Evolutionary conservation across 176 grass and related monocot species (phyloP).

Genomic region (Carex pumila): DNA sequence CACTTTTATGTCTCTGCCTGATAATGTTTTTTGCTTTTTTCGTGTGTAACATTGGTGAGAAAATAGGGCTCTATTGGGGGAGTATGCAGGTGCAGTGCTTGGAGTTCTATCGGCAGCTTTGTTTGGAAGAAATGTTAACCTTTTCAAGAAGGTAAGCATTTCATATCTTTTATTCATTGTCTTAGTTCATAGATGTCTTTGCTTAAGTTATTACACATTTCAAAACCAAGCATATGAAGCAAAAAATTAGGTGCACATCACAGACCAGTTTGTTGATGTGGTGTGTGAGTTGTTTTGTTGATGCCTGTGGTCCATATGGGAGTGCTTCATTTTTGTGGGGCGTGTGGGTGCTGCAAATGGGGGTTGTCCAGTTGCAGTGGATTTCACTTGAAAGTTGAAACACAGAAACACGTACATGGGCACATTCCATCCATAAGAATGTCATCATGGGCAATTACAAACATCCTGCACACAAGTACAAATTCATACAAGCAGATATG

Average conservation of each 20-base stretch:
- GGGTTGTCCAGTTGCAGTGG: neutral
- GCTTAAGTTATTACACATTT: neutral
- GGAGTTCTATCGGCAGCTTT: slow-evolving; percentile 93
- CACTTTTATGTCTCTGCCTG: neutral
- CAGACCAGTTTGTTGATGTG: neutral
- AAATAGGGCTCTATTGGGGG: slow-evolving; percentile 68
- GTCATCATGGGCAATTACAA: neutral
- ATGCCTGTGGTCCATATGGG: neutral
- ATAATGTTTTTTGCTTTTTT: slow-evolving; percentile 17
- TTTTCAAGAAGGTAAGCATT: slow-evolving; percentile 76
- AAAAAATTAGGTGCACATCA: neutral
- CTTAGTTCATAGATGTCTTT: neutral
- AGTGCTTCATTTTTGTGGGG: neutral
- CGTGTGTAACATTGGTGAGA: slow-evolving; percentile 32
- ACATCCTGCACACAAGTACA: neutral
- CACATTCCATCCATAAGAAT: slow-evolving; percentile 16
- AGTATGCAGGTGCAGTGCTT: slow-evolving; percentile 96
- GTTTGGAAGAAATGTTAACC: slow-evolving; percentile 78
- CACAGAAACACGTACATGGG: neutral
- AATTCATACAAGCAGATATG: neutral
- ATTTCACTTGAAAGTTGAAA: neutral
- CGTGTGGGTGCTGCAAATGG: neutral
- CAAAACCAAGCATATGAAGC: neutral
- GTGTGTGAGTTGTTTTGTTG: neutral
- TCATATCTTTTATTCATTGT: neutral